Evolutionary conservation across 441 rosid genomes (phyloP), one percentile per base, ranked within the genome.

Genomic region (Adansonia madagascariensis): DNA sequence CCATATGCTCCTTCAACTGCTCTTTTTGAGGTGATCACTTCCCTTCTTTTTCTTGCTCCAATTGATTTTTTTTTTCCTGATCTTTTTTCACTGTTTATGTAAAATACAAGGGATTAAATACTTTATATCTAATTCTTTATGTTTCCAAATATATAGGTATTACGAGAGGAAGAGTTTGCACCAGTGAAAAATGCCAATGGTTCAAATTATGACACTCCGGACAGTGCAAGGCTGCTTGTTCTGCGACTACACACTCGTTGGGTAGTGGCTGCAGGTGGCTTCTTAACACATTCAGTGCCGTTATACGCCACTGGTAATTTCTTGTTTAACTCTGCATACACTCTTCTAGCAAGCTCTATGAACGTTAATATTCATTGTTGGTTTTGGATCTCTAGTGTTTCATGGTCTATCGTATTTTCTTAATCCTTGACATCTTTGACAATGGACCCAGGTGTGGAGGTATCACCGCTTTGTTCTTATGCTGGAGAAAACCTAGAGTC

Each of bases 1-100:
- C 98, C 98, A 5, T 94, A 94, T 87, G 93, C 99, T 85, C 98
- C 99, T 74, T 89, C 98, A 63, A 97, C 98, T 60, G 97, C 98
- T 41, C 97, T 97, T 77, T 97, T 90, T 55, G 99, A 94, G 98
- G 99, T 97, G 59, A 80, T 55, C 55, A 8, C 47, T 71, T 66
- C 20, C 59, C 57, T 56, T 15, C 43, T 71, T 7, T 64, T 27
- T 47, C 75, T n/a, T 50, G 59, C 35, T 39, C 63, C 75, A 35
- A 17, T 14, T 15, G n/a, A 0, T 55, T 46, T 20, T 44, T 18
- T 55, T 55, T 7, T 55, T 17, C 8, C 8, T 55, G 20, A 6
- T 55, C 22, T 60, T 60, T 52, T 5, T 24, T 44, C 20, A 17
- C 67, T 61, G 18, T 60, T 15, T 35, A 49, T 15, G 41, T 43